Conservation (phyloP, 2,329 filamentous ascomycete species). For the Alternaria triticina region DNA sequence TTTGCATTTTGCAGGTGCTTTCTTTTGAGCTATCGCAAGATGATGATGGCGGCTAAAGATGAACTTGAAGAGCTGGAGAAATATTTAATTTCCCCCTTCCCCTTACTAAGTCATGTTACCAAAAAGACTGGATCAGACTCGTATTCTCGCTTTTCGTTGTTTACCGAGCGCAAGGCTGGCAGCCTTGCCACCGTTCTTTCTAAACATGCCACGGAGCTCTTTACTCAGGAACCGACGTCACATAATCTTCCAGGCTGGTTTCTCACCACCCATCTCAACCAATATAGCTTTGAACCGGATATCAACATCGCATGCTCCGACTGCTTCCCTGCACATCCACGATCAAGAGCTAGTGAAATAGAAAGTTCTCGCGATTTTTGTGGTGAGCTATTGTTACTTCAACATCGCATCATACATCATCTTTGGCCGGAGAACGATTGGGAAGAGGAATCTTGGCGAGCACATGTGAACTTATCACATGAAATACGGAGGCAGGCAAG, state of each 20-base stretch:
- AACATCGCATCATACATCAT: no score
- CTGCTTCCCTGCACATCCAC: neutral
- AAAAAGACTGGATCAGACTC: neutral
- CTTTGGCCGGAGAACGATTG: no score
- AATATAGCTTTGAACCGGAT: no score
- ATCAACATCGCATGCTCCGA: neutral
- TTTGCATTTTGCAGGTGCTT: neutral
- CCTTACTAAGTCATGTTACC: accelerated
- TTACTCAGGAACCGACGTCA: no score
- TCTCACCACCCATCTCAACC: neutral
- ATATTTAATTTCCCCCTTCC: neutral
- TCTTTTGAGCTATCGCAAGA: neutral
- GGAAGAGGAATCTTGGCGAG: no score
- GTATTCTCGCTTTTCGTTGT: neutral
- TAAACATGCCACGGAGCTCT: no score
- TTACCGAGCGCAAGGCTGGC: no score
- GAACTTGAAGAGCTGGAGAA: neutral
- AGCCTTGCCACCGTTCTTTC: no score
- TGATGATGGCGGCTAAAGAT: neutral
- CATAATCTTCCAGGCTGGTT: neutral
- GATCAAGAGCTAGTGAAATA: neutral
- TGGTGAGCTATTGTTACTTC: neutral
- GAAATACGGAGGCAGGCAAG: neutral
- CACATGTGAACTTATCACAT: neutral
- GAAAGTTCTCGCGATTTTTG: neutral